phyloP scores from a whole-genome alignment of 2,329 filamentous ascomycete genomes.

The Leptographium radiaticola region DNA sequence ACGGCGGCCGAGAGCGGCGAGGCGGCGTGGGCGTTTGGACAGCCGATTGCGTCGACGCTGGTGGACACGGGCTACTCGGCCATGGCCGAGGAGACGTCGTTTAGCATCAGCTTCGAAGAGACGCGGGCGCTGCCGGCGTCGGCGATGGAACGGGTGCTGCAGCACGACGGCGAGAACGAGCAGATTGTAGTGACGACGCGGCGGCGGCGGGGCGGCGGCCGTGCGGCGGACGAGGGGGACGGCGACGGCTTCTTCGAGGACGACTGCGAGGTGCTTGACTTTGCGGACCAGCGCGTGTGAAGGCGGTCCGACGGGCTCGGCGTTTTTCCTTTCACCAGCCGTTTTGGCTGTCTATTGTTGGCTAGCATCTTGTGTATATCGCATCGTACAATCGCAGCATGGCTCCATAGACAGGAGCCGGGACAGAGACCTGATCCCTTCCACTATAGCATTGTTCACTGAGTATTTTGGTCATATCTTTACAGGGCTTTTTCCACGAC shows the following conservation, averaged over 20 bases:
- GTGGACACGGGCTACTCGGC: constrained; percentile 37
- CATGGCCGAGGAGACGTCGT: constrained; percentile 36
- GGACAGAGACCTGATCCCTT: not conserved
- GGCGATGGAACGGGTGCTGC: constrained; percentile 50
- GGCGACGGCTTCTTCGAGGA: constrained; percentile 83
- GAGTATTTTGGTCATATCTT: too few relatives aligned
- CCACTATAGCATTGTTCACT: too few relatives aligned
- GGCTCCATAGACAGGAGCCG: not conserved
- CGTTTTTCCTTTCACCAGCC: not conserved
- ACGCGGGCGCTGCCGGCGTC: constrained; percentile 47
- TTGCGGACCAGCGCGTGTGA: constrained; percentile 59
- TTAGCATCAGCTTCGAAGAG: constrained; percentile 35
- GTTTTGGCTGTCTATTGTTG: not conserved
- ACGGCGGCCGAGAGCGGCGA: not conserved
- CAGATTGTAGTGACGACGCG: constrained; percentile 78
- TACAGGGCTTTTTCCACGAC: too few relatives aligned
- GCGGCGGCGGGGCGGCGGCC: constrained; percentile 45
- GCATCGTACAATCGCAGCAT: not conserved
- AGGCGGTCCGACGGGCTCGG: not conserved
- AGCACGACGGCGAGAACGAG: constrained; percentile 42
- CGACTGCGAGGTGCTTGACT: constrained; percentile 83
- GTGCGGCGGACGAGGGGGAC: constrained; percentile 23
- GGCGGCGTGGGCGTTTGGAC: constrained; percentile 46
- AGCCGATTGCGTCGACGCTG: constrained; percentile 34
- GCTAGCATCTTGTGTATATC: not conserved